Evolutionary conservation across 768 basidiomycete species (phyloP), one percentile per base, ranked within the genome.

Genomic region (Mycena pura): DNA sequence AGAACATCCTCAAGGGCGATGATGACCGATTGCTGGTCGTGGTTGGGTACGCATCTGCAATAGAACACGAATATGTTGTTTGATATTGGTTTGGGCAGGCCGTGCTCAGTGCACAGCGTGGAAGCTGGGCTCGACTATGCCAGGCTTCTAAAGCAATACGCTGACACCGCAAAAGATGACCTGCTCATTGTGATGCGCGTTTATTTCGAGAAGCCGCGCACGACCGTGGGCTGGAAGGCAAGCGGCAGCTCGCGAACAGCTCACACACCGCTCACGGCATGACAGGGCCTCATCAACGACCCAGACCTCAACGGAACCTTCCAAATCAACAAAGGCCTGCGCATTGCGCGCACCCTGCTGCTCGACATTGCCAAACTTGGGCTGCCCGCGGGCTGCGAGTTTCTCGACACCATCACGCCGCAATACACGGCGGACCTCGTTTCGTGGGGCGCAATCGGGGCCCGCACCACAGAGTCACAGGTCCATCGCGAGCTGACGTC

Each of bases 151-250:
- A 85, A 83, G 59, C 84, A 79, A 34, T 98, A 98, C 70, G 92
- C 95, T 6, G 89, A 95, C 34, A 75, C 76, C 11, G 87, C 91
- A 43, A 87, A 86, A 70, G 89, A 92, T 11, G 97, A 98, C 67
- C 83, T 99, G 29, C 84, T 91, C 75, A 97, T 99, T 69, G 82
- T 99, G 67, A 99, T 99, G 96, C 90, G 95, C 25, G 95, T 98
- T 67, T 99, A 99, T 81, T 99, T 99, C 71, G 96, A 99, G 70
- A 99, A 99, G 70, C 90, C 90, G 1, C 84, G 96, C 28, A 99
- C 96, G 7, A 98, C 96, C 0, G 91, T 99, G 46, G 97, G 97
- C 25, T 99, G 96, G 96, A 99, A 99, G 75, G 64, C n/a, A n/a
- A n/a, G n/a, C n/a, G n/a, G n/a, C n/a, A n/a, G n/a, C n/a, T n/a